These are phyloP conservation scores for Fraxinus sp. DNA, from an alignment of 305 asterid species.

Conservation along the genomic window DNA sequence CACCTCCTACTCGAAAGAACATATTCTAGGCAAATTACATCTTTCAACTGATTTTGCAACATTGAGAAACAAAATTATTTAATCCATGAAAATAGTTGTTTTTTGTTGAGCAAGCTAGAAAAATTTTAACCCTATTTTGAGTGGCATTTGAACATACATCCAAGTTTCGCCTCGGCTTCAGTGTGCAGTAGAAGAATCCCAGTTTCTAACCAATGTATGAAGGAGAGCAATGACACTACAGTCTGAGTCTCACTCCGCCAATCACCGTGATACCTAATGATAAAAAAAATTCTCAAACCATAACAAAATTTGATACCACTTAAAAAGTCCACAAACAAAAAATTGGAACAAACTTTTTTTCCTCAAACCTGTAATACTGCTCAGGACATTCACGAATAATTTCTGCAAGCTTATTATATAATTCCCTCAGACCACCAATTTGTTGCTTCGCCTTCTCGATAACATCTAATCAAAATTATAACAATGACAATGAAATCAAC, in stretches of 20 bases:
- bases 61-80: background rate
- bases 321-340: slow-evolving; percentile 7
- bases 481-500: slow-evolving; percentile 16
- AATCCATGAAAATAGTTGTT: background rate
- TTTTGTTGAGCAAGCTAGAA: background rate
- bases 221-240: slow-evolving; percentile 72
- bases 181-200: slow-evolving; percentile 74
- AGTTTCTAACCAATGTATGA: slow-evolving; percentile 81
- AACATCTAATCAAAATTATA: slow-evolving; percentile 52
- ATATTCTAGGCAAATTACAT: background rate
- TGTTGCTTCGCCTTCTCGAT: slow-evolving; percentile 69
- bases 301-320: slow-evolving; percentile 6
- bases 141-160: slow-evolving; percentile 54
- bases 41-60: slow-evolving; percentile 5
- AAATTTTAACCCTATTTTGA: background rate
- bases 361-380: slow-evolving; percentile 72
- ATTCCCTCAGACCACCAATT: slow-evolving; percentile 50
- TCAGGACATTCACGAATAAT: slow-evolving; percentile 68
- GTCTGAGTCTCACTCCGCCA: slow-evolving; percentile 83
- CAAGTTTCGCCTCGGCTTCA: slow-evolving; percentile 84
- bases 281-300: slow-evolving; percentile 1
- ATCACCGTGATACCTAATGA: slow-evolving; percentile 72
- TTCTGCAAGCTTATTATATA: slow-evolving; percentile 60
- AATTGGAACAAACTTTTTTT: background rate
- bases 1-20: background rate